Conservation (phyloP, 768 basidiomycete species). For the Daedaleopsis sinensis region DNA sequence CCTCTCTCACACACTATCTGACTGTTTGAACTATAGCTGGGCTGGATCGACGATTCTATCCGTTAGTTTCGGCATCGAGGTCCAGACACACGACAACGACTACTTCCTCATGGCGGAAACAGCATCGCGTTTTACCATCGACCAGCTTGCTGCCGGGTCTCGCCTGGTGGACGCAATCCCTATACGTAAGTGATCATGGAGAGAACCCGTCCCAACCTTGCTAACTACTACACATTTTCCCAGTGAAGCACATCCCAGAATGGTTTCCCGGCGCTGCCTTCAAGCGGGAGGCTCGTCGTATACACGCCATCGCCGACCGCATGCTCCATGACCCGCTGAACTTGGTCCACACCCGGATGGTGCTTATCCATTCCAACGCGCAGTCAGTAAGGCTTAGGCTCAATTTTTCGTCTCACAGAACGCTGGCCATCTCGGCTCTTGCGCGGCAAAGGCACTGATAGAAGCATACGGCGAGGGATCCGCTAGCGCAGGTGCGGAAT, state of each 20-base stretch:
- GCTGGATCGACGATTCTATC: constrained; percentile 40
- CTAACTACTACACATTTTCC: not conserved
- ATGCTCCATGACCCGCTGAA: constrained; percentile 20
- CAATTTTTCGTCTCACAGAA: not conserved
- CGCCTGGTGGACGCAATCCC: constrained; percentile 45
- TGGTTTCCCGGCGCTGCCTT: constrained; percentile 32
- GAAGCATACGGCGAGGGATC: not conserved
- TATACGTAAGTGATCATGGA: constrained; percentile 17
- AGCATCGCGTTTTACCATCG: constrained; percentile 33
- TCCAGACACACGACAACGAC: constrained; percentile 40
- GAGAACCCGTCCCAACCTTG: no score
- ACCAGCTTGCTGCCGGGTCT: constrained; percentile 39
- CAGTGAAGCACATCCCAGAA: constrained; percentile 16
- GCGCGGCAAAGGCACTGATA: not conserved
- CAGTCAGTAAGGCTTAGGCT: not conserved
- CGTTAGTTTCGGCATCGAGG: constrained; percentile 48
- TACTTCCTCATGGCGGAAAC: constrained; percentile 42
- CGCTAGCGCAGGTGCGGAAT: not conserved
- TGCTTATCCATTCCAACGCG: not conserved
- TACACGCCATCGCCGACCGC: constrained; percentile 4
- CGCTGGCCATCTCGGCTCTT: not conserved
- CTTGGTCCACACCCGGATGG: constrained; percentile 11
- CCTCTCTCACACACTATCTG: not conserved
- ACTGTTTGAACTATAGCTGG: constrained; percentile 29
- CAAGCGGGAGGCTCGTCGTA: constrained; percentile 20